Base-by-base conservation (phyloP, 345 rosid species). In the Draba incana region DNA sequence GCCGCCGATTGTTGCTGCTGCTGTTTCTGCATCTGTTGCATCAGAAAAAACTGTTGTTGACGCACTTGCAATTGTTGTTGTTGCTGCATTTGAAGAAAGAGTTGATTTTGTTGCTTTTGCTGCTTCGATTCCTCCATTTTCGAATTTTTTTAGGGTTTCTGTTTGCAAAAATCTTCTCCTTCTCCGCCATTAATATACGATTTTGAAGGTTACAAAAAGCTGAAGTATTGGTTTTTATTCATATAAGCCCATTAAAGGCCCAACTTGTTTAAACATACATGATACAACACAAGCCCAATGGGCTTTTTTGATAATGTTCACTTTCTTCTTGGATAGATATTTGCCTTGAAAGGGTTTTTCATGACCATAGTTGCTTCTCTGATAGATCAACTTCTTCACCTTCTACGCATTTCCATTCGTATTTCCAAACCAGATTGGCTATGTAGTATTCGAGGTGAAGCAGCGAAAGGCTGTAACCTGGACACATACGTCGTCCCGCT, bases 61-160 rank as follows among this genome's bases (percentile, higher is more conserved):
- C 87, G 95, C 5, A 82, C 87, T 6, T 83, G 85, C 0, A 86
- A 71, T 2, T 68, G 88, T 0, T 81, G 88, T 6, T 83, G 87
- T 2, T 84, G 82, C 8, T 83, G 81, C 43, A 77, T 77, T 31
- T 52, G 80, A 3, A 72, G 64, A 0, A 66, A 54, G 0, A 75
- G 78, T 2, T 64, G 80, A 35, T 35, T 35, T 35, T 8, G 39
- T 35, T 35, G 39, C 39, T 35, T 10, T 2, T 78, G 80, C 0
- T 84, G 72, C 62, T 84, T 85, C 39, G 84, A 83, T 35, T 83
- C 95, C 60, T 88, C 89, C 94, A 85, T 88, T 85, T 33, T 46
- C 57, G 64, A 56, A 57, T 0, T 31, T 10, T 15, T 57, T 65
- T 72, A 72, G 77, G 77, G 77, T 41, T 64, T 49, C 33, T 23